Percentiles rank a stretch among this genome's conserved stretches.
Evolutionary conservation across 2,329 filamentous ascomycete species (phyloP).

Genomic region (Alternaria dauci): DNA sequence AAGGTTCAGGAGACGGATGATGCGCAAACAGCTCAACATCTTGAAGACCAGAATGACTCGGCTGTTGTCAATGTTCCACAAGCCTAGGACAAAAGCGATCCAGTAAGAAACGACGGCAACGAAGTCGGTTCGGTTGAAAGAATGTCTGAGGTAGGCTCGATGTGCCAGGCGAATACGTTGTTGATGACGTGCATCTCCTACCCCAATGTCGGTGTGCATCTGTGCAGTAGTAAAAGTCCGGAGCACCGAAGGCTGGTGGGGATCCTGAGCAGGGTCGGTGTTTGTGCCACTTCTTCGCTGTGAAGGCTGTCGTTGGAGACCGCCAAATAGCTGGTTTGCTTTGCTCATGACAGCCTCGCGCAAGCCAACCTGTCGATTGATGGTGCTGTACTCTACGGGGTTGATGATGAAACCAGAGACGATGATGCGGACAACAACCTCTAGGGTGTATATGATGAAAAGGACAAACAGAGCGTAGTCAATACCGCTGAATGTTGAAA

Average conservation of each 20-base stretch:
- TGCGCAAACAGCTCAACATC: constrained; percentile 95
- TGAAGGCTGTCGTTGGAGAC: constrained; percentile 78
- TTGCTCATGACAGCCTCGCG: constrained; percentile 78
- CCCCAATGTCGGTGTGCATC: constrained; percentile 60
- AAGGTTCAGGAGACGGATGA: constrained; percentile 86
- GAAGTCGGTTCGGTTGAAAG: constrained; percentile 95
- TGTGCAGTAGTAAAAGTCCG: constrained; percentile 79
- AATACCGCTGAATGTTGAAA: constrained; percentile 72
- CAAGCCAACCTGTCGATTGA: constrained; percentile 79
- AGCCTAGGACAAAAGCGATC: constrained; percentile 81
- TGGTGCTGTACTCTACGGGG: constrained; percentile 88
- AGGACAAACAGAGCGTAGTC: constrained; percentile 84
- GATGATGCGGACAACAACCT: constrained; percentile 82
- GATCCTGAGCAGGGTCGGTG: constrained; percentile 40
- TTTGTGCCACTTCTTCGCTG: constrained; percentile 60
- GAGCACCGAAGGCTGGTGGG: constrained; percentile 70
- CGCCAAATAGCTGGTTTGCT: constrained; percentile 75
- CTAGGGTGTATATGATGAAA: constrained; percentile 89
- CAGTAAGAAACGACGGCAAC: constrained; percentile 94
- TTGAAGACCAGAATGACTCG: constrained; percentile 88
- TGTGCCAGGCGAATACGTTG: constrained; percentile 87
- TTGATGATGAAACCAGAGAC: constrained; percentile 95
- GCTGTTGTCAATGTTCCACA: constrained; percentile 72
- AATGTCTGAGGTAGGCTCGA: constrained; percentile 90
- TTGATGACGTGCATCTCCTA: constrained; percentile 74